These are phyloP conservation scores for Cyclostephanos tholiformis DNA, from an alignment of 108 stramenopile species.

Conservation along the genomic window DNA sequence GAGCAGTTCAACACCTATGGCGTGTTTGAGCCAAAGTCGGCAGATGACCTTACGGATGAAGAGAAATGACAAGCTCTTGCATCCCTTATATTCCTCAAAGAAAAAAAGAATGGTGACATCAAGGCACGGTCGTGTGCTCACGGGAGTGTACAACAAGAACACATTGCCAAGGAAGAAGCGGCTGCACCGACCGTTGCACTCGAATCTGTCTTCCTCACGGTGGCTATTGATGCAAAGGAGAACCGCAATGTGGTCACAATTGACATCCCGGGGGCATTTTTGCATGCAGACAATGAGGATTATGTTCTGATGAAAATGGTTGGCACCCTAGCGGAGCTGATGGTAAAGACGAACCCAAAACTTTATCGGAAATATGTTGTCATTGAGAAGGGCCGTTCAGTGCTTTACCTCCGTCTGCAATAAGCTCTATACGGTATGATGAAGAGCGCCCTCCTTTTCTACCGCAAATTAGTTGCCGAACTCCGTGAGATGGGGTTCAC, in stretches of 20 bases:
- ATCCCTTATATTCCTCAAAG: no score
- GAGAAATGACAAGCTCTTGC: neutral
- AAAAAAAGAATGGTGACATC: neutral
- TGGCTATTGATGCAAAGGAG: no score
- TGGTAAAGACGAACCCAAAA: neutral
- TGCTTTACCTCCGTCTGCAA: constrained; percentile 28
- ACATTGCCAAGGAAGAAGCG: no score
- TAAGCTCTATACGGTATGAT: no score
- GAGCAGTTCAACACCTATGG: constrained; percentile 25
- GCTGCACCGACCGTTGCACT: no score
- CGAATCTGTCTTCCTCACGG: no score
- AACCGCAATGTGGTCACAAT: no score
- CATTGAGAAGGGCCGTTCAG: neutral
- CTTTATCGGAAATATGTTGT: constrained; percentile 5
- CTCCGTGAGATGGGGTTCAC: no score
- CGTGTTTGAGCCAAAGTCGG: constrained; percentile 19
- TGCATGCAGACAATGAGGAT: neutral
- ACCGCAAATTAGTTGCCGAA: neutral
- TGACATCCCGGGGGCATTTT: neutral
- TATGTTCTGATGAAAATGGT: neutral
- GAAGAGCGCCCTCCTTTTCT: no score
- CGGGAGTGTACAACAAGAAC: no score
- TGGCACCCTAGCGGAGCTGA: neutral
- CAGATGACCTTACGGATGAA: neutral
- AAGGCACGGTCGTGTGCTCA: no score